Evolutionary conservation across 345 rosid species (phyloP).

Genomic region (Moricandia arvensis): DNA sequence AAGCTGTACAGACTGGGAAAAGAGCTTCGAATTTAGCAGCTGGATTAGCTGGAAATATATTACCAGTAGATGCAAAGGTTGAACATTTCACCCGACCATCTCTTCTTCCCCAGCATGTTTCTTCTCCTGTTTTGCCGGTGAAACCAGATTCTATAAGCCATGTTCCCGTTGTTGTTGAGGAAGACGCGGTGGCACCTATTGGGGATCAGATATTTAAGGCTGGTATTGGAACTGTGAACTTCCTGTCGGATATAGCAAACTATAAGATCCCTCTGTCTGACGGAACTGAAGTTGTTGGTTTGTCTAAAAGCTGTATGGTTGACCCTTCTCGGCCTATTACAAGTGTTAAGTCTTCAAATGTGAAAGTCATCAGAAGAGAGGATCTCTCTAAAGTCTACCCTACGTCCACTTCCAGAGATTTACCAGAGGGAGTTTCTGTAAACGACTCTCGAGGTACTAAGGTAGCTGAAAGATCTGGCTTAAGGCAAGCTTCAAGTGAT

Average conservation of each 20-base stretch:
- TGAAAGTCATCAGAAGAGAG: conserved; percentile 56
- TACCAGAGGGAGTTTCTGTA: no score
- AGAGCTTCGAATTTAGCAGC: conserved; percentile 42
- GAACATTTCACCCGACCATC: conserved; percentile 36
- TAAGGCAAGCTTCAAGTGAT: conserved; percentile 44
- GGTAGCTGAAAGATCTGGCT: conserved; percentile 44
- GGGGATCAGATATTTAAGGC: conserved; percentile 67
- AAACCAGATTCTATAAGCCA: conserved; percentile 49
- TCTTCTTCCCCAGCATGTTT: conserved; percentile 42
- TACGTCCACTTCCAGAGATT: no score
- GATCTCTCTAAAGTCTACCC: conserved; percentile 47
- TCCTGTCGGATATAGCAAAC: conserved; percentile 68
- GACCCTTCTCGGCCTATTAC: conserved; percentile 49
- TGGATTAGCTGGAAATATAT: conserved; percentile 38
- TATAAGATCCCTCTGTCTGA: conserved; percentile 59
- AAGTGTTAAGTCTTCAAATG: conserved; percentile 50
- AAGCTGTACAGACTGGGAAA: conserved; percentile 44
- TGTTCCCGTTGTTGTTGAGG: conserved; percentile 43
- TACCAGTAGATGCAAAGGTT: conserved; percentile 41
- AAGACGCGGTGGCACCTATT: conserved; percentile 44
- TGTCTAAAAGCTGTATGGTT: conserved; percentile 41
- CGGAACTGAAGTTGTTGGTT: conserved; percentile 40
- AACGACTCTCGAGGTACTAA: conserved; percentile 5
- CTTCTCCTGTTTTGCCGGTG: conserved; percentile 43
- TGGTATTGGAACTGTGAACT: conserved; percentile 62